phyloP scores from a whole-genome alignment of 768 basidiomycete species.

The Antrodiella citrinella region DNA sequence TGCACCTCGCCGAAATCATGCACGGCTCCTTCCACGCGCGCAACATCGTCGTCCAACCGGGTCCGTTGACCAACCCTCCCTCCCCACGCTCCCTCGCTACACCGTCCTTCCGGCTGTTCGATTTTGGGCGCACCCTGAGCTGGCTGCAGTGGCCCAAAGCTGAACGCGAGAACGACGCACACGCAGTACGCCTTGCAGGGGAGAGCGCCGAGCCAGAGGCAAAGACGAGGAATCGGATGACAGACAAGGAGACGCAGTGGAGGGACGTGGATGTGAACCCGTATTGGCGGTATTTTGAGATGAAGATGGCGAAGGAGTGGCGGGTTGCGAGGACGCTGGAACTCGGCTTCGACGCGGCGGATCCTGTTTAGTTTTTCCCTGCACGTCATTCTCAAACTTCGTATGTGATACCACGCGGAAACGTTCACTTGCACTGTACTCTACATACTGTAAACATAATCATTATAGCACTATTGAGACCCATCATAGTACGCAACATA shows the following conservation, averaged over 20 bases:
- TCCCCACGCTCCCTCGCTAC: constrained; percentile 15
- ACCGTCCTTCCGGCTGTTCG: constrained; percentile 38
- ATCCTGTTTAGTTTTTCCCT: too few relatives aligned
- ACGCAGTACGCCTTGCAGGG: background rate
- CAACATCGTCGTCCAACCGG: constrained; percentile 37
- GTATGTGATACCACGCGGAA: too few relatives aligned
- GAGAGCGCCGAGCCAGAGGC: background rate
- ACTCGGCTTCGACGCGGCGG: too few relatives aligned
- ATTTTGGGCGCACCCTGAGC: constrained; percentile 31
- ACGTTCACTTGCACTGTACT: too few relatives aligned
- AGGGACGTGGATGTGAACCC: background rate
- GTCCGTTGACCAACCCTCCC: constrained; percentile 28
- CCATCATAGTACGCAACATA: too few relatives aligned
- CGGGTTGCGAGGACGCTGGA: background rate
- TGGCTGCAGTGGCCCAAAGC: background rate
- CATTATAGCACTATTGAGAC: too few relatives aligned
- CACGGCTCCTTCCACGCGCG: constrained; percentile 32
- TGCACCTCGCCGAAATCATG: constrained; percentile 30
- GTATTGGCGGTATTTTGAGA: background rate
- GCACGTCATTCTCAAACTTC: too few relatives aligned
- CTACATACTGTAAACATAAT: too few relatives aligned
- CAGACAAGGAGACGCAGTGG: background rate
- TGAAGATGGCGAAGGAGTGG: background rate
- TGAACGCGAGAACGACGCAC: background rate
- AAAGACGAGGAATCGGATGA: background rate